A percentile compares a stretch with the other conserved stretches of the same genome.
These are phyloP conservation scores for Trametes cingulata DNA, from an alignment of 768 basidiomycete genomes.

Conservation along the genomic window DNA sequence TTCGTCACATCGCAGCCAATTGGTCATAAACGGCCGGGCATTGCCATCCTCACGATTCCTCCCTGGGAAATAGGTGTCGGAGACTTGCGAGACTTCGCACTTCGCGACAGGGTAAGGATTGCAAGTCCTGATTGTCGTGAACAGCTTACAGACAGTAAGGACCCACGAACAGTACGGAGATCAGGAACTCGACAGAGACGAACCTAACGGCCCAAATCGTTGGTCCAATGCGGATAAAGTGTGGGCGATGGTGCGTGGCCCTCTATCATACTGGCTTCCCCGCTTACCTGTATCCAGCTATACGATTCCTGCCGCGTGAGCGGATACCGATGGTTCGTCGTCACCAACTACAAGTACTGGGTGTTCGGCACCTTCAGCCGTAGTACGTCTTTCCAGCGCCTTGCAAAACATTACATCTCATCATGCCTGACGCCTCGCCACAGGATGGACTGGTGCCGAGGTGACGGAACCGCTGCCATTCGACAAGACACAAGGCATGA, in stretches of 20 bases:
- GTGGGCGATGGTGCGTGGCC: slow-evolving; percentile 7
- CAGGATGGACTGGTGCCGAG: slow-evolving; percentile 10
- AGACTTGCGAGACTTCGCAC: slow-evolving; percentile 6
- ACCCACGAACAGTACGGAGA: neutral
- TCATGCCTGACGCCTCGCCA: neutral
- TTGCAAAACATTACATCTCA: neutral
- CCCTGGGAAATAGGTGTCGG: slow-evolving; percentile 13
- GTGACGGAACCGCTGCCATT: neutral
- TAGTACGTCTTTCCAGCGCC: neutral
- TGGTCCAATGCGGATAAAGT: slow-evolving; percentile 14
- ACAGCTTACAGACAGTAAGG: neutral
- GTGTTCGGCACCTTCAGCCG: slow-evolving; percentile 18
- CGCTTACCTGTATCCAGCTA: neutral
- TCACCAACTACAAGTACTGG: slow-evolving; percentile 17
- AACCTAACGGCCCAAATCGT: neutral
- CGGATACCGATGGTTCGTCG: slow-evolving; percentile 14
- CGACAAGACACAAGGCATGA: slow-evolving; percentile 10
- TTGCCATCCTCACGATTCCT: slow-evolving; percentile 8
- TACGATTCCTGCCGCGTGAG: slow-evolving; percentile 11
- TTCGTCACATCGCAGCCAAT: neutral
- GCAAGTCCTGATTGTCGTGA: too few species aligned
- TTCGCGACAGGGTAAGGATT: neutral
- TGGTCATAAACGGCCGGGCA: slow-evolving; percentile 1
- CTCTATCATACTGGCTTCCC: neutral
- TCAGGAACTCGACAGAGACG: slow-evolving; percentile 4